phyloP scores from a whole-genome alignment of 208 protist genomes.

The Leptomonas seymouri region DNA sequence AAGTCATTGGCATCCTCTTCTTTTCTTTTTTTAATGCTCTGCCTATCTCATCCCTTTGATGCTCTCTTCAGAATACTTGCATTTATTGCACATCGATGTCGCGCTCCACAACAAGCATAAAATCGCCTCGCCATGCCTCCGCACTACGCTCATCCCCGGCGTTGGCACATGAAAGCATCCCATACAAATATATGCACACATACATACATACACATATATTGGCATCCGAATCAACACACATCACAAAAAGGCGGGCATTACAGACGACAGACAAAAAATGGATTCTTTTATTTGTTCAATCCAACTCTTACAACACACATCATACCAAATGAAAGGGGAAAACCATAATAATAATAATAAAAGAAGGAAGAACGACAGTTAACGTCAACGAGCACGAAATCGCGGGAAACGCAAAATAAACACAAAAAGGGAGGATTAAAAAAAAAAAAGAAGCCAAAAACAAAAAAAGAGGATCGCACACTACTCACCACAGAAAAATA shows the following conservation, averaged over 20 bases:
- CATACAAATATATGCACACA: too few relatives aligned
- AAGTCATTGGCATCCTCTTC: neutral
- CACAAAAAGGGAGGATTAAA: constrained; percentile 7
- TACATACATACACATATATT: too few relatives aligned
- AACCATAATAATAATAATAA: neutral
- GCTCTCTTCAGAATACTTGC: neutral
- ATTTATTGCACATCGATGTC: too few relatives aligned
- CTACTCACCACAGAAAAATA: constrained; percentile 8
- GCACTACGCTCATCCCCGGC: neutral
- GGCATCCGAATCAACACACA: too few relatives aligned
- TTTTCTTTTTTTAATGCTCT: neutral
- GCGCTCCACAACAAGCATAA: too few relatives aligned
- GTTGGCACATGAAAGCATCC: too few relatives aligned
- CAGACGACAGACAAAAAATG: constrained; percentile 26
- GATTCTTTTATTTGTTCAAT: neutral
- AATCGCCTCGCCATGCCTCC: neutral
- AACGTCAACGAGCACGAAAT: too few relatives aligned
- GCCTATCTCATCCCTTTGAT: too few relatives aligned
- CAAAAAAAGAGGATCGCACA: constrained; percentile 6
- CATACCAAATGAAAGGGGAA: constrained; percentile 27
- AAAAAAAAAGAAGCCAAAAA: neutral
- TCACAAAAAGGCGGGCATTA: neutral
- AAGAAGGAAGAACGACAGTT: constrained; percentile 17
- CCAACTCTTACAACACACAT: neutral
- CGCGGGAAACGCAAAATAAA: too few relatives aligned